Evolutionary conservation across 140 eudicot genomes (phyloP), one percentile per base, ranked within the genome.

Genomic region (Bidens hawaiensis): DNA sequence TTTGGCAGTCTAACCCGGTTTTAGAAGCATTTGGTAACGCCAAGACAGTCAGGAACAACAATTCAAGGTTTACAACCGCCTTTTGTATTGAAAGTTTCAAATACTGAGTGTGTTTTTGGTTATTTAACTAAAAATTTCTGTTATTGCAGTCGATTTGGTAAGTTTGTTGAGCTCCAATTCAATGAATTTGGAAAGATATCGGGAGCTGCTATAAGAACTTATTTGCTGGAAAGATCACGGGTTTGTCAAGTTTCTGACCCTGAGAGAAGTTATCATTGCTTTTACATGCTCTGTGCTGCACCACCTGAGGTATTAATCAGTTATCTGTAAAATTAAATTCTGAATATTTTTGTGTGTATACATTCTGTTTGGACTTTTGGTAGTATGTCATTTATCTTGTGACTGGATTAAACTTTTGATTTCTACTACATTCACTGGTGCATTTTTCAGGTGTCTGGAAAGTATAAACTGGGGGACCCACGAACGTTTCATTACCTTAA

Each of bases 121-220:
- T 30, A 30, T 31, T 4, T 19, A 68, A 58, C 60, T 41, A 28
- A 11, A 57, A 48, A 57, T 9, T 50, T 8, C 28, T 65, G 15
- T 60, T 36, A 41, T 62, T 60, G 58, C 89, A 89, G 97, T 65
- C 97, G 97, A 51, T 89, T 89, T 79, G 97, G 97, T 16, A 89
- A 89, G 64, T 89, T 85, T 76, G 97, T 89, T 49, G 97, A 89
- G 80, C 49, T 89, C 52, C 97, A 89, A 69, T 89, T 89, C 75
- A 79, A 89, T 28, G 40, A 67, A 49, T 70, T 60, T 14, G 93
- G 87, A 30, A 83, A 74, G 74, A 85, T 89, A 3, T 85, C 95
- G 19, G 97, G 97, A 67, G 97, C 97, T 79, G 97, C 97, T 13
- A 85, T 89, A 64, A 74, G 93, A 81, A 89, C 97, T 65, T 89